These are phyloP conservation scores for Fusarium tupiense DNA, from an alignment of 2,329 filamentous ascomycete species.

Conservation along the genomic window DNA sequence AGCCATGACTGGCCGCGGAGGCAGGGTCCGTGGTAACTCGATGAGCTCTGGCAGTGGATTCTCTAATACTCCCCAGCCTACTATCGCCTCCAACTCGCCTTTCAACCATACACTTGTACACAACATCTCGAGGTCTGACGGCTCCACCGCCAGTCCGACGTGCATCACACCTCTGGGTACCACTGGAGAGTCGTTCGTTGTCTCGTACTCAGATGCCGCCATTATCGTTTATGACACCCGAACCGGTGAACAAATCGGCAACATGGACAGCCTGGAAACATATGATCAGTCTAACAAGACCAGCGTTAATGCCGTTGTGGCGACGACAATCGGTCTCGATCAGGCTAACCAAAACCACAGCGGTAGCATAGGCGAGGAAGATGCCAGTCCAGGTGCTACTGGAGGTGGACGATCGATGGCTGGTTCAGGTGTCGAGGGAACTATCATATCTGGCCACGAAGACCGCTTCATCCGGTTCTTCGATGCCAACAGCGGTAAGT, in stretches of 20 bases:
- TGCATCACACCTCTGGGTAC: slow-evolving; percentile 90
- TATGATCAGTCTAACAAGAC: slow-evolving; percentile 84
- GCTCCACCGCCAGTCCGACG: slow-evolving; percentile 78
- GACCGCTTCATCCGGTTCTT: slow-evolving; percentile 97
- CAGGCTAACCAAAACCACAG: slow-evolving; percentile 66
- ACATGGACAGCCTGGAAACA: slow-evolving; percentile 93
- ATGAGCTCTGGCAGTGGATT: slow-evolving; percentile 95
- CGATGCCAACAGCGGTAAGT: slow-evolving; percentile 97
- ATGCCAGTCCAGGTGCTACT: slow-evolving; percentile 80
- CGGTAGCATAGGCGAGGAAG: slow-evolving; percentile 74
- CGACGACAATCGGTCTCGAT: slow-evolving; percentile 85
- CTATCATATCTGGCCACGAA: slow-evolving; percentile 96
- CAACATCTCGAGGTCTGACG: slow-evolving; percentile 77
- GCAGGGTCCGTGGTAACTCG: slow-evolving; percentile 87
- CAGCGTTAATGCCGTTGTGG: slow-evolving; percentile 91
- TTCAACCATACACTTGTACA: slow-evolving; percentile 92
- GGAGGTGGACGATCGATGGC: slow-evolving; percentile 71
- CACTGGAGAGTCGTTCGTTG: slow-evolving; percentile 88
- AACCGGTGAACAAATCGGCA: slow-evolving; percentile 88
- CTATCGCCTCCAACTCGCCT: slow-evolving; percentile 82
- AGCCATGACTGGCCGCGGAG: slow-evolving; percentile 66
- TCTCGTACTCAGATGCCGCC: slow-evolving; percentile 89
- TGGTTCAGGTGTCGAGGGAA: slow-evolving; percentile 85
- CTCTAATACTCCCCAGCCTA: slow-evolving; percentile 89
- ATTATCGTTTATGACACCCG: slow-evolving; percentile 93